Evolutionary conservation across 139 green algal genomes (phyloP).

Genomic region (Chlorella sp.): DNA sequence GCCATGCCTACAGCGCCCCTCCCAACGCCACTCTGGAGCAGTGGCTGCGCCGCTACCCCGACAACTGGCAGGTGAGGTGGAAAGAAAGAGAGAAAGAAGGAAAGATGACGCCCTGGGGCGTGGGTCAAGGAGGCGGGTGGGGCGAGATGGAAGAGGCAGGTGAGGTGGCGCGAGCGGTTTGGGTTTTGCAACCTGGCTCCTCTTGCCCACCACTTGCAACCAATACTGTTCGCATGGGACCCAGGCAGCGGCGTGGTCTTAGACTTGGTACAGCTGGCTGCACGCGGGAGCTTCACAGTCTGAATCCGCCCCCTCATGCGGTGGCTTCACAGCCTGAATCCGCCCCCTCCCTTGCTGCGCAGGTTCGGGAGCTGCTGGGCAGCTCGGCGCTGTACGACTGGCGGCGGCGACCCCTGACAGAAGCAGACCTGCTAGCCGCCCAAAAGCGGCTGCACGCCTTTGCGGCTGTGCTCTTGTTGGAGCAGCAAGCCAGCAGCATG

Average conservation of each 20-base stretch:
- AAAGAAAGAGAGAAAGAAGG: no score
- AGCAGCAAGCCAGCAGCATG: background rate
- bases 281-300: no score
- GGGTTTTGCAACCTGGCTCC: no score
- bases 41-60: slow-evolving; percentile 21
- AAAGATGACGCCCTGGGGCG: no score
- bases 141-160: no score
- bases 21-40: slow-evolving; percentile 34
- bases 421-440: slow-evolving; percentile 9
- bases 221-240: no score
- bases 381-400: slow-evolving; percentile 11
- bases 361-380: slow-evolving; percentile 32
- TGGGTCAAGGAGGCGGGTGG: background rate
- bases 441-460: slow-evolving; percentile 33
- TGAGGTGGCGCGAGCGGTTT: no score
- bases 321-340: no score
- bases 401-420: slow-evolving; percentile 2
- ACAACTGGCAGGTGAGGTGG: background rate
- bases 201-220: no score
- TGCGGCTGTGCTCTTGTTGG: slow-evolving; percentile 24
- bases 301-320: no score
- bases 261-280: no score
- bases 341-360: background rate
- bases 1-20: slow-evolving; percentile 31
- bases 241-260: no score